phyloP scores from a whole-genome alignment of 495 filamentous ascomycete species.

The Baudoinia panamericana region DNA sequence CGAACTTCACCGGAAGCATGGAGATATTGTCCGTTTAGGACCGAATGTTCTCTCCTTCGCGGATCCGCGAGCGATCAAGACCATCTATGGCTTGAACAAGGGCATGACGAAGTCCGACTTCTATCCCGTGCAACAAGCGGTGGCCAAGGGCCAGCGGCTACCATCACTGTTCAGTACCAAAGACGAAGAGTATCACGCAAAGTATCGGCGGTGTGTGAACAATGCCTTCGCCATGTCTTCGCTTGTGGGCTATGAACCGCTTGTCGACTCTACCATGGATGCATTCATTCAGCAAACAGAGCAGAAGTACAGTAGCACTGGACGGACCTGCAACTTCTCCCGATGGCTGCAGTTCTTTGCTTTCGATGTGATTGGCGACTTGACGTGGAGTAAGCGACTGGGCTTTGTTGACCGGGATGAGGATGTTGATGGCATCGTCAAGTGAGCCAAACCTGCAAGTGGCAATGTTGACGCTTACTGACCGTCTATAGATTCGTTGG shows the following conservation, averaged over 20 bases:
- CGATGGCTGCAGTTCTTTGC: conserved; percentile 62
- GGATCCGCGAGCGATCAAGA: conserved; percentile 52
- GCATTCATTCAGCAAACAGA: conserved; percentile 51
- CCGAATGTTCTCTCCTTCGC: conserved; percentile 55
- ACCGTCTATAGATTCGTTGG: too few relatives aligned
- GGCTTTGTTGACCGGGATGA: conserved; percentile 31
- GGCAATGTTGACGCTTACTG: too few relatives aligned
- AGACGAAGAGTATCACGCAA: conserved; percentile 60
- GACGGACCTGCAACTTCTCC: conserved; percentile 47
- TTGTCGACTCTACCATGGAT: conserved; percentile 53
- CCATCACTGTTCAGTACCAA: conserved; percentile 67
- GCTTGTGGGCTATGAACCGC: conserved; percentile 59
- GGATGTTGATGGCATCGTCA: conserved; percentile 32
- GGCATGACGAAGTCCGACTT: conserved; percentile 50
- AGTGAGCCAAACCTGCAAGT: too few relatives aligned
- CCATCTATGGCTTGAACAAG: conserved; percentile 72
- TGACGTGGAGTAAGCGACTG: conserved; percentile 31
- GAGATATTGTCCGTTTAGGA: conserved; percentile 56
- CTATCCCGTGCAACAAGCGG: conserved; percentile 15
- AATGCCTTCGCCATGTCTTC: conserved; percentile 61
- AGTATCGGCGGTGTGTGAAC: conserved; percentile 56
- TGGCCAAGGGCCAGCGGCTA: conserved; percentile 49
- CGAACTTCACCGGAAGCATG: conserved; percentile 54
- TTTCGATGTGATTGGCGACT: conserved; percentile 57
- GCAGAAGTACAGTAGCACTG: conserved; percentile 40